phyloP scores from a whole-genome alignment of 1,284 basidiomycete genomes.

The Leccinum fallax region DNA sequence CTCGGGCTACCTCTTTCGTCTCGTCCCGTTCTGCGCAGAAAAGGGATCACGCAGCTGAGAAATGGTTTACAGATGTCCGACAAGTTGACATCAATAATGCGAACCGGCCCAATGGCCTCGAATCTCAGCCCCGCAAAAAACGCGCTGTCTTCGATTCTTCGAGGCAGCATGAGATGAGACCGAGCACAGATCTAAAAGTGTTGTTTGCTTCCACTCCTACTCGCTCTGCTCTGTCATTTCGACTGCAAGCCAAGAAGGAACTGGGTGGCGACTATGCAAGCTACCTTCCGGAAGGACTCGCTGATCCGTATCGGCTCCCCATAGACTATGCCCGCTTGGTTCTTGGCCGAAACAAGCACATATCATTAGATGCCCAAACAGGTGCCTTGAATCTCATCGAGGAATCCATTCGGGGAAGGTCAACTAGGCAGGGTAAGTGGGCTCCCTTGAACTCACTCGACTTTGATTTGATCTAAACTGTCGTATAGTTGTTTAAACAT shows the following conservation, averaged over 20 bases:
- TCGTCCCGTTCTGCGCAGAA: slow-evolving; percentile 26
- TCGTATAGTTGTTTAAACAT: slow-evolving; percentile 14
- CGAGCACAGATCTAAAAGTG: slow-evolving; percentile 27
- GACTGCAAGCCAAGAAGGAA: slow-evolving; percentile 38
- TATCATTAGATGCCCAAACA: slow-evolving; percentile 39
- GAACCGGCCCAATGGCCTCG: neutral
- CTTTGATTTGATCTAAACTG: slow-evolving; percentile 3
- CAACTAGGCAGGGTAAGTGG: slow-evolving; percentile 15
- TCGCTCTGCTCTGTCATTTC: slow-evolving; percentile 9
- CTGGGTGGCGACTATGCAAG: slow-evolving; percentile 54
- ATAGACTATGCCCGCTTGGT: slow-evolving; percentile 43
- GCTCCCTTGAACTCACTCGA: neutral
- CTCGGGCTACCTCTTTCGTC: slow-evolving; percentile 22
- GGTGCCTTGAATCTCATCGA: slow-evolving; percentile 37
- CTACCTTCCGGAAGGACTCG: slow-evolving; percentile 35
- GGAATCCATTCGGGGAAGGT: slow-evolving; percentile 15
- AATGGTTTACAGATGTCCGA: slow-evolving; percentile 27
- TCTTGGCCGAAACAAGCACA: slow-evolving; percentile 46
- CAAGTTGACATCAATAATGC: slow-evolving; percentile 20
- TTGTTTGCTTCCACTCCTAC: slow-evolving; percentile 23
- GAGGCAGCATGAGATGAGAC: slow-evolving; percentile 26
- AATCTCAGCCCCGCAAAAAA: slow-evolving; percentile 8
- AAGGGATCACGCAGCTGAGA: slow-evolving; percentile 27
- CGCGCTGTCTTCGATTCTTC: neutral
- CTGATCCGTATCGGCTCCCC: slow-evolving; percentile 31